Conservation (phyloP, 495 filamentous ascomycete species). For the Elaphomyces granulatus region DNA sequence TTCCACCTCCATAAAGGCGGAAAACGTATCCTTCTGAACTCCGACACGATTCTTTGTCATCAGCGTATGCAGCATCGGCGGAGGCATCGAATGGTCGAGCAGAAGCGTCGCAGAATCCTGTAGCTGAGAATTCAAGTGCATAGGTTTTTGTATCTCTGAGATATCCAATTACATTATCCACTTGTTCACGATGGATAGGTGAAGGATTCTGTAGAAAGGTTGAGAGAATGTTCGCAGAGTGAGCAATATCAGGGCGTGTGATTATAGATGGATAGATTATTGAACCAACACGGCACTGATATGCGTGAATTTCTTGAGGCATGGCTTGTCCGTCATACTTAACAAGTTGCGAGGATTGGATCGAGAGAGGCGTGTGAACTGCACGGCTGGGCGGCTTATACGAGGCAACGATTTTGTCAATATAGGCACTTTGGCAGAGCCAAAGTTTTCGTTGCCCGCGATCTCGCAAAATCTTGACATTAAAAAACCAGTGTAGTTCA, state of each 20-base stretch:
- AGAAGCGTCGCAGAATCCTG: background rate
- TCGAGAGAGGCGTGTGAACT: too few relatives aligned
- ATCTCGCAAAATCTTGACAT: background rate
- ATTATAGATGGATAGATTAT: slow-evolving; percentile 11
- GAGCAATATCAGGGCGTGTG: slow-evolving; percentile 12
- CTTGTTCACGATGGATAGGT: slow-evolving; percentile 6
- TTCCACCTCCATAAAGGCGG: background rate
- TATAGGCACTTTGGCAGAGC: background rate
- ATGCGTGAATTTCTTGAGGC: slow-evolving; percentile 2
- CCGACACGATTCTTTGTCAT: too few relatives aligned
- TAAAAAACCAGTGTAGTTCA: background rate
- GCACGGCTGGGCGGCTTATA: background rate
- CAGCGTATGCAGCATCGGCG: background rate
- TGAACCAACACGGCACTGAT: slow-evolving; percentile 15
- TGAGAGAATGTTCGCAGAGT: slow-evolving; percentile 6
- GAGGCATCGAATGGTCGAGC: background rate
- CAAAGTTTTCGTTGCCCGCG: background rate
- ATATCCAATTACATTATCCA: slow-evolving; percentile 4
- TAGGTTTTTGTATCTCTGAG: background rate
- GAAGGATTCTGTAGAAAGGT: slow-evolving; percentile 12
- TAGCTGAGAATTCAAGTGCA: too few relatives aligned
- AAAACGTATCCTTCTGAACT: background rate
- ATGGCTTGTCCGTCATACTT: background rate
- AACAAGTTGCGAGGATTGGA: background rate
- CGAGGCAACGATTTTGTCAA: background rate